Evolutionary conservation across 352 stramenopile species (phyloP).

Genomic region (Blastocystis sp.): DNA sequence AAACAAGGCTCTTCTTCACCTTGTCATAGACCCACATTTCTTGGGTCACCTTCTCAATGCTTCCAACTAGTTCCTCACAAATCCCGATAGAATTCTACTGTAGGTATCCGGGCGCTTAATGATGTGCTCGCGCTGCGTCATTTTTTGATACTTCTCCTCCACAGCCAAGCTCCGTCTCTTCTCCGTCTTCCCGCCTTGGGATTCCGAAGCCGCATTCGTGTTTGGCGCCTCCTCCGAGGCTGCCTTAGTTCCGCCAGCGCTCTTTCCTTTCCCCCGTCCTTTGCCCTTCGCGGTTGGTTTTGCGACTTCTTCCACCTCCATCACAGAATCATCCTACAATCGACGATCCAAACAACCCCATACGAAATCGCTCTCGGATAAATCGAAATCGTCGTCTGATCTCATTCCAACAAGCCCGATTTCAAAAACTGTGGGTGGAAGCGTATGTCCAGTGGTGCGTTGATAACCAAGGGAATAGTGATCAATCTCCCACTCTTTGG

Average conservation of each 20-base stretch:
- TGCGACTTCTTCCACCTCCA: neutral
- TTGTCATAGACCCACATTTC: constrained; percentile 87
- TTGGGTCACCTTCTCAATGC: constrained; percentile 86
- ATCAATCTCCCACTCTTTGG: neutral
- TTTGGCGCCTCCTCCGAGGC: neutral
- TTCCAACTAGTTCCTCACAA: constrained; percentile 78
- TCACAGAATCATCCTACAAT: constrained; percentile 12
- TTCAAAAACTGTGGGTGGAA: neutral
- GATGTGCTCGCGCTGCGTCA: constrained; percentile 94
- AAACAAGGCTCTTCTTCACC: constrained; percentile 80
- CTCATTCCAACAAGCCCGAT: neutral
- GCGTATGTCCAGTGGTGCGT: neutral
- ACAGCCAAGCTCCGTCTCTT: constrained; percentile 42
- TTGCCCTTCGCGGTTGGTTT: neutral
- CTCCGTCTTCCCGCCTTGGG: neutral
- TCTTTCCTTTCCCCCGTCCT: neutral
- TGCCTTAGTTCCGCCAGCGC: too few species aligned
- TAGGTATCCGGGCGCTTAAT: constrained; percentile 94
- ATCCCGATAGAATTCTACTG: constrained; percentile 71
- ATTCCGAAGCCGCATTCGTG: neutral
- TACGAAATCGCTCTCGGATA: neutral
- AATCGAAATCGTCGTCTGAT: constrained; percentile 27
- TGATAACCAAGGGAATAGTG: neutral
- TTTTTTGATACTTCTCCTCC: constrained; percentile 85
- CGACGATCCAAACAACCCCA: neutral